Evolutionary conservation across 345 rosid species (phyloP), one percentile per base, ranked within the genome.

Genomic region (Eucalyptus sp.): DNA sequence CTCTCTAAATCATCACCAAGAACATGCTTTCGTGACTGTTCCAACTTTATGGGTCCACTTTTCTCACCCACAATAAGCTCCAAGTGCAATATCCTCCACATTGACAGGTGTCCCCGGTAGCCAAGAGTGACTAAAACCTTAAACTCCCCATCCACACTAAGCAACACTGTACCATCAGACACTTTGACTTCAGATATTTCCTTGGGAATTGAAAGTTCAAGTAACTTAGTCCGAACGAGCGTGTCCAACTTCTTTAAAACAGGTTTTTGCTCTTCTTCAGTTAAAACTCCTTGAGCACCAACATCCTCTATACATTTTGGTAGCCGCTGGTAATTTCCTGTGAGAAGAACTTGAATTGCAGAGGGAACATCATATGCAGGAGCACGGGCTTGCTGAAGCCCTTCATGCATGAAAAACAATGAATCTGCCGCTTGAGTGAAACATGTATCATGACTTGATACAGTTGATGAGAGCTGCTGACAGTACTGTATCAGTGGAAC

Each of bases 1-100:
- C 99, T 98, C 93, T 98, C 99, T 88, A 96, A 92, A 93, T 98
- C 97, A 95, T 98, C 99, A 54, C 99, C 99, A 86, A 98, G 98
- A 60, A 89, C 91, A 92, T 96, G 99, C 90, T 96, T 91, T 58
- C 97, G 95, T 50, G 91, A 90, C 90, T 94, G 94, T 91, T 97
- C 99, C 88, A 98, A 90, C 90, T 95, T 95, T 87, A 96, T 95
- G 41, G 88, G 91, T 64, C 99, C 98, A 88, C 94, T 95, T 92
- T 91, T 94, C 94, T 98, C 99, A 91, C 99, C 99, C 90, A 98
- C 99, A 89, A 98, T 99, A 90, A 98, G 94, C 93, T 98, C 99
- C 92, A 98, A 91, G 93, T 96, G 98, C 93, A 98, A 91, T 92
- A 98, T 98, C 93, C 99, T 97, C 99, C 99, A 98, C 97, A 98